Evolutionary conservation across 2,329 filamentous ascomycete species (phyloP), one percentile per base, ranked within the genome.

Genomic region (Didymosphaeria variabile): DNA sequence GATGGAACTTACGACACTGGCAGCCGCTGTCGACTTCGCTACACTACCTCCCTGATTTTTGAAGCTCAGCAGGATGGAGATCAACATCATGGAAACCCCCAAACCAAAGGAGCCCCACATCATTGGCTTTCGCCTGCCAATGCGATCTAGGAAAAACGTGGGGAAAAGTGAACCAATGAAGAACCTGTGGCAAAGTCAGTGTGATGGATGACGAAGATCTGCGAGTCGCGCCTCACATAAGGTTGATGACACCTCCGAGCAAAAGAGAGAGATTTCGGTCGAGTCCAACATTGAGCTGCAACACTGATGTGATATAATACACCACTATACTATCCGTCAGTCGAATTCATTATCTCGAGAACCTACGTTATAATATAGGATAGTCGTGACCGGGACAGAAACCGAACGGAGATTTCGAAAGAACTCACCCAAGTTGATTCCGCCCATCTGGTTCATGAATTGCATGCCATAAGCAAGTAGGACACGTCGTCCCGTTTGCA

Each of bases 261-360:
- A 85, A 73, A 5, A 83, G 72, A 8, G 81, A 78, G 5, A 83
- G 73, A 50, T 83, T 81, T 2, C 74, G 73, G 2, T 71, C 68
- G 2, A 85, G 74, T 2, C 81, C 80, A 42, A 85, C 82, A 56
- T 84, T 85, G 5, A 75, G 55, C 54, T 82, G 70, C 7, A 85
- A 74, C 0, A 83, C 82, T 12, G 75, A 72, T 0, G 79, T 81
- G 5, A 84, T 77, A 61, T 77, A 82, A 65, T 81, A 81, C 49
- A 80, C 77, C 1, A 80, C 76, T 4, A 80, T 61, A 47, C 80
- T 2, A 29, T 29, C 26, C 4, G 26, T 29, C 26, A 29, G 26
- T 6, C 26, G 26, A 29, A 29, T 5, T 29, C 26, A 4, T 29
- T 6, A 2, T 29, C 26, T 29, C 26, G 26, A 29, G 6, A 29